A percentile compares a stretch with the other conserved stretches of the same genome.
Evolutionary conservation across 352 stramenopile species (phyloP).

Genomic region (Phytophthora sp.): DNA sequence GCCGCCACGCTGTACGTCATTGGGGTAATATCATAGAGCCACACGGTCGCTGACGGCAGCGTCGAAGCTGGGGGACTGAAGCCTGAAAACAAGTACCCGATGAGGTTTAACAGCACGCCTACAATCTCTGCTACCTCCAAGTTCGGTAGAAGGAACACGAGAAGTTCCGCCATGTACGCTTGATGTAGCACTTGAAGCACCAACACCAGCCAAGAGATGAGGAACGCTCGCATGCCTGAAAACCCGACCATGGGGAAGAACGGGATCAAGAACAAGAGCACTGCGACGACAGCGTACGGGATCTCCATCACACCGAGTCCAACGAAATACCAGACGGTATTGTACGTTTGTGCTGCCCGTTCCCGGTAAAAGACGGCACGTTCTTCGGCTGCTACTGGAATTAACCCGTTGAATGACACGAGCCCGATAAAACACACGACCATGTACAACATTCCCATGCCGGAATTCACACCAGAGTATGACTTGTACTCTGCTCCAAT

Average conservation of each 20-base stretch:
- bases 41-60: constrained; percentile 17
- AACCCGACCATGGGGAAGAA: constrained; percentile 35
- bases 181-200: constrained; percentile 29
- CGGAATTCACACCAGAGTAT: constrained; percentile 37
- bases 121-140: constrained; percentile 28
- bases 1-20: constrained; percentile 38
- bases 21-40: constrained; percentile 31
- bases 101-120: constrained; percentile 34
- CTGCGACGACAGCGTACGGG: constrained; percentile 9
- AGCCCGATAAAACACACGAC: background rate
- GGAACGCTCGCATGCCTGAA: constrained; percentile 20
- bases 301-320: constrained; percentile 18
- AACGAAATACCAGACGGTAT: constrained; percentile 26
- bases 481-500: constrained; percentile 35
- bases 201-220: constrained; percentile 35
- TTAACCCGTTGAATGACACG: constrained; percentile 8
- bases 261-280: constrained; percentile 14
- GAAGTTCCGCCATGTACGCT: constrained; percentile 34
- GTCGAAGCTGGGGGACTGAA: constrained; percentile 44
- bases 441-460: constrained; percentile 45
- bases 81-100: constrained; percentile 42
- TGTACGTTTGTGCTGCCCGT: constrained; percentile 20
- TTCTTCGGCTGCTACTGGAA: constrained; percentile 10
- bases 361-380: constrained; percentile 21
- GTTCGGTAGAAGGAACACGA: constrained; percentile 43